Base-by-base conservation (phyloP, 108 stramenopile species). In the Skeletonema grethae region DNA sequence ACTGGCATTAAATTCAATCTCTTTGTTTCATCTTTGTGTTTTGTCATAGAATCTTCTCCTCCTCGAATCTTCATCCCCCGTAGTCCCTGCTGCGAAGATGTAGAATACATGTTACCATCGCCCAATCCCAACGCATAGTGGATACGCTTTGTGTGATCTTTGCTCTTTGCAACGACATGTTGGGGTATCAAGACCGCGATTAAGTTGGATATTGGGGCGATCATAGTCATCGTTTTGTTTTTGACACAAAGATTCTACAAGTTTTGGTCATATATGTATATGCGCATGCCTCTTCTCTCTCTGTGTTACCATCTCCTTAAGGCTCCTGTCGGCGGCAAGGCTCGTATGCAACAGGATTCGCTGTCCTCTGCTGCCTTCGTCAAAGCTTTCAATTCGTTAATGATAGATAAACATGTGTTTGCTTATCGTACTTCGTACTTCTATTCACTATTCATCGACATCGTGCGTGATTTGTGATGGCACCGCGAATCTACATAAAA, bases 51-150 rank as follows among this genome's bases (percentile, higher is more conserved):
- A 22, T 53, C 22, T 24, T 53, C 50, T 35, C 35, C 50, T 46
- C 34, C 46, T 48, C 68, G 55, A 35, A 24, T 43, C 59, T 65
- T 67, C 25, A 59, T 72, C 41, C 77, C 77, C 30, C 77, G 70
- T 46, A 79, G 59, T 16, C 77, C 70, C 35, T 71, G 61, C 38
- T 70, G 77, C 5, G 9, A 43, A 43, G 25, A 28, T 28, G 15
- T 53, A 2, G 32, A 46, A 25, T 70, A 20, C 16, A 85, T 56
- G 61, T 83, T 85, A 0, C 88, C 89, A 78, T 90, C 89, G 12
- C 89, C 89, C 20, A 90, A 72, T 6, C 89, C 89, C 10, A 81
- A 50, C 16, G 87, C 85, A 45, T 79, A 88, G 76, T 90, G 89
- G 2, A 73, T 63, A 4, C 63, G 48, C 18, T 57, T 53, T 53